A percentile compares a stretch with the other conserved stretches of the same genome.
These are phyloP conservation scores for Leishmania mexicana DNA, from an alignment of 208 protist genomes.

Conservation along the genomic window DNA sequence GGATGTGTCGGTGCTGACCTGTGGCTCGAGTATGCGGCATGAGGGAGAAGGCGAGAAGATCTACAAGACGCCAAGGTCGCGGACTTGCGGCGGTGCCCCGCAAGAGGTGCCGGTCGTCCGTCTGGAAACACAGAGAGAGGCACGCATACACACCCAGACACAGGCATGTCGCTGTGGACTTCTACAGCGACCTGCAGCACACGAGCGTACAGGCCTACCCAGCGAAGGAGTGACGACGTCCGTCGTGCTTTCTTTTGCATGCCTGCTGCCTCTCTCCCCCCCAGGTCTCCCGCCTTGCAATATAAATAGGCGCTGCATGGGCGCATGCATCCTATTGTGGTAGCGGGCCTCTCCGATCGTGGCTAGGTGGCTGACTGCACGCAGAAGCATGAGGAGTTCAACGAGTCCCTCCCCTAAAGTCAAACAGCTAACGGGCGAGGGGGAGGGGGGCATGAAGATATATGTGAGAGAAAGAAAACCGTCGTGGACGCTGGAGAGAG, in stretches of 20 bases:
- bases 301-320: not conserved
- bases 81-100: not conserved
- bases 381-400: not conserved
- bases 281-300: not conserved
- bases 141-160: not conserved
- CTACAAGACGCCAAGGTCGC: not conserved
- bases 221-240: not conserved
- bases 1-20: not conserved
- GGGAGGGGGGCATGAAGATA: not conserved
- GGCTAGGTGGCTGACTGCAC: not conserved
- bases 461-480: not conserved
- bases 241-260: not conserved
- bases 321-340: not conserved
- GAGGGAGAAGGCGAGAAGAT: too few species aligned
- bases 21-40: not conserved
- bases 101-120: not conserved
- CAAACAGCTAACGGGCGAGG: not conserved
- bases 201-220: not conserved
- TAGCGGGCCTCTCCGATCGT: not conserved
- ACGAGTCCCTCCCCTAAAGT: not conserved
- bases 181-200: not conserved
- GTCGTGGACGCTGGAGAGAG: not conserved
- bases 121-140: not conserved
- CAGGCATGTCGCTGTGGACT: not conserved
- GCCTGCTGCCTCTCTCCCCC: not conserved